Percentiles rank a stretch among this genome's conserved stretches.
Evolutionary conservation across 352 stramenopile species (phyloP).

Genomic region (Pythium brachiatum): DNA sequence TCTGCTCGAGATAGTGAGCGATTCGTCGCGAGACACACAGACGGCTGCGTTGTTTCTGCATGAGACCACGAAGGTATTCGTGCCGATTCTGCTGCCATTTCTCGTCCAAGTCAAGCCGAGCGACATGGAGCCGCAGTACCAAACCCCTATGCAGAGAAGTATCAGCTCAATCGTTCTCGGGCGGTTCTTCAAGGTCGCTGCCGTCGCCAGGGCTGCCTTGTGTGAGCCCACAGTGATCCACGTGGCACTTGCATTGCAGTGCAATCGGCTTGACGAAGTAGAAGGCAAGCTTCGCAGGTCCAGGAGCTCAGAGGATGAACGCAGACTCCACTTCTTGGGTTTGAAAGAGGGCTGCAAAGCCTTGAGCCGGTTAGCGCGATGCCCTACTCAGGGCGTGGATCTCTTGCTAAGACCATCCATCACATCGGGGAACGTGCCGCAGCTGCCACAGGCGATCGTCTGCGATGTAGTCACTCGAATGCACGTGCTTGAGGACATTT

Average conservation of each 20-base stretch:
- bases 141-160: conserved; percentile 53
- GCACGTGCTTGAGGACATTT: conserved; percentile 69
- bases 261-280: conserved; percentile 62
- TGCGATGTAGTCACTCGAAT: conserved; percentile 61
- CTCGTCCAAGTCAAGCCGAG: conserved; percentile 52
- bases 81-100: conserved; percentile 42
- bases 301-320: conserved; percentile 29
- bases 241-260: conserved; percentile 69
- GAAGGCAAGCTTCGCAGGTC: conserved; percentile 34
- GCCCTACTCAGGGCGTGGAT: conserved; percentile 34
- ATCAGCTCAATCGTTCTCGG: conserved; percentile 72
- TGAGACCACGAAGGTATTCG: conserved; percentile 32
- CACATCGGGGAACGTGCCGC: conserved; percentile 43
- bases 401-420: conserved; percentile 41
- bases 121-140: conserved; percentile 47
- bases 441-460: conserved; percentile 58
- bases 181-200: conserved; percentile 40
- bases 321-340: conserved; percentile 44
- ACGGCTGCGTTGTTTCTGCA: conserved; percentile 42
- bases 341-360: conserved; percentile 59
- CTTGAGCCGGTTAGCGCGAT: conserved; percentile 49
- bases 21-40: conserved; percentile 25
- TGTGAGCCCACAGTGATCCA: conserved; percentile 61
- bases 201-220: conserved; percentile 43
- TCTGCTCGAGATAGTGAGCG: conserved; percentile 41